Conservation (phyloP, 768 basidiomycete genomes). For the Boletus reticulatus region DNA sequence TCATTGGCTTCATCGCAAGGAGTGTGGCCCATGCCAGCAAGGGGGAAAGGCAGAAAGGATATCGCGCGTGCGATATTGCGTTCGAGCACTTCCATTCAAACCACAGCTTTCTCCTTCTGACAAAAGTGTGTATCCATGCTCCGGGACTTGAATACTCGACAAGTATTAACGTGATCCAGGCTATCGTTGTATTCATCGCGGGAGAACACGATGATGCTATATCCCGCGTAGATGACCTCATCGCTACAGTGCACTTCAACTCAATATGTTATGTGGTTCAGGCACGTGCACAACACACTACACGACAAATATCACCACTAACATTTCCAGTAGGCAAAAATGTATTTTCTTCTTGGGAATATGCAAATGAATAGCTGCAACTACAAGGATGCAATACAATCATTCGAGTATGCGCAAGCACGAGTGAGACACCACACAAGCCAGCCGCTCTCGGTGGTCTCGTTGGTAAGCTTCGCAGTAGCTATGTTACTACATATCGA, state of each 20-base stretch:
- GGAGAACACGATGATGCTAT: not conserved
- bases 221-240: not conserved
- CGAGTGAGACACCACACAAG: not conserved
- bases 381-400: not conserved
- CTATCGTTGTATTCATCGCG: not conserved
- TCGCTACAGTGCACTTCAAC: not conserved
- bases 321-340: not conserved
- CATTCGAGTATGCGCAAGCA: not conserved
- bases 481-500: too few species aligned
- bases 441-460: not conserved
- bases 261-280: not conserved
- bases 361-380: not conserved
- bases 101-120: not conserved
- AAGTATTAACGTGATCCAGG: not conserved
- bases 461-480: not conserved
- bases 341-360: not conserved
- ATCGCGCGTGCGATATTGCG: slow-evolving; percentile 3
- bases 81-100: not conserved
- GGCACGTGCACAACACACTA: not conserved
- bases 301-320: not conserved
- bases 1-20: slow-evolving; percentile 3
- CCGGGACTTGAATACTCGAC: not conserved
- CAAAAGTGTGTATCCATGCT: not conserved
- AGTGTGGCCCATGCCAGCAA: not conserved
- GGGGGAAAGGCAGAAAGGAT: not conserved